A percentile compares a stretch with the other conserved stretches of the same genome.
These are phyloP conservation scores for Ophiosphaerella korrae DNA, from an alignment of 2,329 filamentous ascomycete genomes.

Conservation along the genomic window DNA sequence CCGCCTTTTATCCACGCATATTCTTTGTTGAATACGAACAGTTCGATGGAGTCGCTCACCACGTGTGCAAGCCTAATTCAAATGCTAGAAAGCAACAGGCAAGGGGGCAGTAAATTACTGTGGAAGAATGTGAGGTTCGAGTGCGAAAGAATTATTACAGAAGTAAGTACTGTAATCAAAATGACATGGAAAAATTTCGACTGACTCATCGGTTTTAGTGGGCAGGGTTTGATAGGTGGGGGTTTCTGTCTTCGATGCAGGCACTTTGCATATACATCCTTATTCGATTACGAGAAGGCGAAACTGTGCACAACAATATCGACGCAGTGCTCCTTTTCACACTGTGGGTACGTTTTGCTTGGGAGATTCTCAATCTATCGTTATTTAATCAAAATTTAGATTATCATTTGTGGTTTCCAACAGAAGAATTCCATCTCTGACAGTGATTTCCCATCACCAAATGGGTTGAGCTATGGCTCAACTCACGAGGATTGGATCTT, in stretches of 20 bases:
- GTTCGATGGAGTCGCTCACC: constrained; percentile 44
- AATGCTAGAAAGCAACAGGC: constrained; percentile 45
- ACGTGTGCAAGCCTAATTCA: constrained; percentile 52
- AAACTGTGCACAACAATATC: constrained; percentile 51
- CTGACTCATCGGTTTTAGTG: constrained; percentile 21
- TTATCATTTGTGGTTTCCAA: constrained; percentile 8
- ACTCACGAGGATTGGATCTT: constrained; percentile 52
- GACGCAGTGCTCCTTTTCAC: constrained; percentile 47
- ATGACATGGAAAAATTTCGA: not conserved
- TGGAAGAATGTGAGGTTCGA: constrained; percentile 54
- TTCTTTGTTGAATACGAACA: constrained; percentile 28
- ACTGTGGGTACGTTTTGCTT: constrained; percentile 36
- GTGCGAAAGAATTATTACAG: constrained; percentile 47
- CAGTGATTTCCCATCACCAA: not conserved
- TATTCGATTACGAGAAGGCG: constrained; percentile 51
- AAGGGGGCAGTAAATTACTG: constrained; percentile 49
- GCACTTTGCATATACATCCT: constrained; percentile 53
- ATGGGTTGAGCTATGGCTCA: constrained; percentile 19
- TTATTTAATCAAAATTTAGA: not conserved
- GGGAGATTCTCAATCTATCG: no score
- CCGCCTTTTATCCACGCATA: constrained; percentile 53
- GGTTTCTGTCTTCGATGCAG: constrained; percentile 51
- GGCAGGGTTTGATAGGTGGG: constrained; percentile 43
- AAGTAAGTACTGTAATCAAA: constrained; percentile 33
- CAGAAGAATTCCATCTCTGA: not conserved